Evolutionary conservation across 2,329 filamentous ascomycete genomes (phyloP), one percentile per base, ranked within the genome.

Genomic region (Ceratocystis cacaofunesta): DNA sequence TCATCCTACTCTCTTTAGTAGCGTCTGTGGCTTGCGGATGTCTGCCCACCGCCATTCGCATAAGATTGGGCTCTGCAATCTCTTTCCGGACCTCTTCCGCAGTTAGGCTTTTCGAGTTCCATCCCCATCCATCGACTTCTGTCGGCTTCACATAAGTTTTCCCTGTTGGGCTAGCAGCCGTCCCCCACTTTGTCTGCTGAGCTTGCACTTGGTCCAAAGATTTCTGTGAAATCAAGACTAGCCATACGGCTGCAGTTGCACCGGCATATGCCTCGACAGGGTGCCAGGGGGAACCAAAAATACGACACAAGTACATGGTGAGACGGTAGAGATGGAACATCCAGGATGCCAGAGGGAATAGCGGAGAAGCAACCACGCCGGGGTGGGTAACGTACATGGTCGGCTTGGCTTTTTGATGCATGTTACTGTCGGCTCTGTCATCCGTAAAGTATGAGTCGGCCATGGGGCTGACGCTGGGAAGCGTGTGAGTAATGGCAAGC

Each of bases 221-320:
- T 17, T 82, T 81, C 66, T 87, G 81, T 6, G 84, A 77, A 22
- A 86, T 81, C 12, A 97, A 81, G 0, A 87, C 84, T 5, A 95
- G 76, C 87, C 89, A 96, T 28, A 88, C 86, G 4, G 89, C 82
- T 0, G 90, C 84, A 61, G 81, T 82, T 6, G 92, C 90, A 52
- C 88, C 92, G 22, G 82, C 81, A 76, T 96, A 95, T 0, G 86
- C 80, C n/a, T 81, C 81, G 61, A 89, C 80, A 0, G 83, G 80
- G 74, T 97, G 92, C 94, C 94, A 99, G 10, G 89, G 89, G 2
- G 89, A 95, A 61, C 94, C 94, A 30, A 91, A 73, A 78, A 82
- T 85, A 69, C 92, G 88, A 15, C 85, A 84, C 17, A 95, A 55
- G 73, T 85, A 86, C 73, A 95, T 86, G 2, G 82, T 78, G 22